Evolutionary conservation across 1,139 yeast genomes (phyloP).

Genomic region (Diutina mesorugosa): DNA sequence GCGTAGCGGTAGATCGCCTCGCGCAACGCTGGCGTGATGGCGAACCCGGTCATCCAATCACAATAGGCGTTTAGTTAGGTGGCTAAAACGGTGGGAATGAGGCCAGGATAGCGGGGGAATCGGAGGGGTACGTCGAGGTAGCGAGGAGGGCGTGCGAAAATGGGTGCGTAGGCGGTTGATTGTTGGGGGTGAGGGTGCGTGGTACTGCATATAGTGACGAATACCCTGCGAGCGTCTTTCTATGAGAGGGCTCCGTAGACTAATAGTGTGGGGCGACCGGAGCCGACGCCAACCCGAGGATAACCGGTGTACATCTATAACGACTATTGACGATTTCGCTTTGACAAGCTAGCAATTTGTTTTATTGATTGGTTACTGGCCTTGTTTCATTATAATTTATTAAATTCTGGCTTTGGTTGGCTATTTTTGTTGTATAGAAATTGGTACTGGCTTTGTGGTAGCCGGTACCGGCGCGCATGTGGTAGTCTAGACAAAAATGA

Average conservation of each 20-base stretch:
- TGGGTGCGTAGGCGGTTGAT: not conserved
- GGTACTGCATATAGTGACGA: not conserved
- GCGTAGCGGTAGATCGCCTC: conserved; percentile 46
- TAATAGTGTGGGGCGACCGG: too few relatives aligned
- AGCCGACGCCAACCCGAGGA: too few relatives aligned
- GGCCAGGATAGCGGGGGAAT: not conserved
- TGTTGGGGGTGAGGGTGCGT: not conserved
- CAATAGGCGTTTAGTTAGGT: not conserved
- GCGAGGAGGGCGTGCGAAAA: not conserved
- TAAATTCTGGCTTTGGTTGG: too few relatives aligned
- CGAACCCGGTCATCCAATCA: not conserved
- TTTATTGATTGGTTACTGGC: too few relatives aligned
- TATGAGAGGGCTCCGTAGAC: too few relatives aligned
- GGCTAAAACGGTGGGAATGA: not conserved
- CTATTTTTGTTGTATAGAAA: too few relatives aligned
- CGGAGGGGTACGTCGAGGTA: not conserved
- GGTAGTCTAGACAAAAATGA: not conserved
- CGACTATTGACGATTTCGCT: too few relatives aligned
- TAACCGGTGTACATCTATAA: too few relatives aligned
- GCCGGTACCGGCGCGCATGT: not conserved
- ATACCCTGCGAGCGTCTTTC: not conserved
- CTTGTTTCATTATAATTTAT: too few relatives aligned
- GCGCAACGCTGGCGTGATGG: conserved; percentile 12
- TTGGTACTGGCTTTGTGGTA: too few relatives aligned
- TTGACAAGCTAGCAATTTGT: too few relatives aligned